Evolutionary conservation across 768 basidiomycete genomes (phyloP), one percentile per base, ranked within the genome.

Genomic region (Auriculariales sp.): DNA sequence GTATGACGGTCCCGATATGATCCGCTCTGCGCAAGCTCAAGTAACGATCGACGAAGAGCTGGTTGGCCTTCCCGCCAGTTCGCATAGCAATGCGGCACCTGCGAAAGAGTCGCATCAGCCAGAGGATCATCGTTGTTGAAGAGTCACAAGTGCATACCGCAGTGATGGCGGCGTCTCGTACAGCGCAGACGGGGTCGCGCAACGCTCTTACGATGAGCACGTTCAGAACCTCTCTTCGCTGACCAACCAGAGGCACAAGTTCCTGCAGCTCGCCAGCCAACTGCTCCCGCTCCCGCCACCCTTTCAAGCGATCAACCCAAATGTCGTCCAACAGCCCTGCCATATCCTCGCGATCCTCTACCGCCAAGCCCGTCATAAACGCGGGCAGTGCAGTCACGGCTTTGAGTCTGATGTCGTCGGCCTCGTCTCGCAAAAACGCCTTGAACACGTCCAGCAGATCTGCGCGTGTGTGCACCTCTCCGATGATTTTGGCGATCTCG

Each of bases 401-500:
- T 57, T 83, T 83, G 54, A 75, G 66, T 39, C 85, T 72, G 46
- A 90, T 76, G 36, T 87, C 85, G 25, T 60, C 61, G 48, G 86
- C 86, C 9, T 77, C 78, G 73, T 68, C 46, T 32, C 66, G 64
- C 52, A 83, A 66, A 28, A 69, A 70, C 29, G 75, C 73, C 67
- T 72, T 74, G 79, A 81, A 93, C 35, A 91, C 72, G 2, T 70
- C 70, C 47, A 92, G 57, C 35, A 98, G 67, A 61, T 92, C 89
- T 34, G 63, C 61, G 45, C 69, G 67, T 1, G 89, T 73, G 53
- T 83, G 69, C 29, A 80, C 77, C 28, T 72, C 68, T 0, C 88
- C 89, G 31, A 97, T 74, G 49, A 97, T 81, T 58, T 79, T 81
- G 19, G 91, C 91, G 44, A 97, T 66, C 62, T 92, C 91, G 47